Evolutionary conservation across 192 early-diverging fungal genomes (phyloP).

Genomic region (Linnemannia zychae): DNA sequence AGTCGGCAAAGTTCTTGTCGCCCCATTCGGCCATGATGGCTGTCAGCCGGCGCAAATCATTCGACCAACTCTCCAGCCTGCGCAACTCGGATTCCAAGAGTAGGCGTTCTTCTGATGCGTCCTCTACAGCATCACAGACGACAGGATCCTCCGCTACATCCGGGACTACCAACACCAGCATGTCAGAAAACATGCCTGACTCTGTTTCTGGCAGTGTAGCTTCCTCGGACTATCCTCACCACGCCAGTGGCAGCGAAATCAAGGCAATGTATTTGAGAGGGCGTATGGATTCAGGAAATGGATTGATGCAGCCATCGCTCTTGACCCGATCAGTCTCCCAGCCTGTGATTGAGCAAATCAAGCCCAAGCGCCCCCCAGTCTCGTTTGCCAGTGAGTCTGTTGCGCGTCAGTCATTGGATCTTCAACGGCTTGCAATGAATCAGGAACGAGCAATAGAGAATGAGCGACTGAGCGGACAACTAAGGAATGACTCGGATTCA

Average conservation of each 20-base stretch:
- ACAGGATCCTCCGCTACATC: constrained; percentile 35
- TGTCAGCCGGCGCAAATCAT: constrained; percentile 42
- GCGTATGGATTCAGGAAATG: constrained; percentile 20
- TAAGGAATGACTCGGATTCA: constrained; percentile 37
- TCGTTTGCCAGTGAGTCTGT: constrained; percentile 18
- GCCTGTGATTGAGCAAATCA: constrained; percentile 17
- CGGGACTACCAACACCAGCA: constrained; percentile 18
- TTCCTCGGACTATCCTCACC: neutral
- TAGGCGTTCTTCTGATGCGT: constrained; percentile 42
- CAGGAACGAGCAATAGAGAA: constrained; percentile 29
- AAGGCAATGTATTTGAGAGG: neutral
- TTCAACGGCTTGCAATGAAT: constrained; percentile 27
- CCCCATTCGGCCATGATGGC: constrained; percentile 11
- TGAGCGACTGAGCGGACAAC: neutral
- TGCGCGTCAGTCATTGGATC: constrained; percentile 40
- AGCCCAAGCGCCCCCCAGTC: constrained; percentile 6
- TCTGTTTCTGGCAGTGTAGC: neutral
- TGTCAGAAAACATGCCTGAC: constrained; percentile 16
- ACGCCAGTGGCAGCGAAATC: neutral
- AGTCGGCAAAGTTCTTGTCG: constrained; percentile 32
- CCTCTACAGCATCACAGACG: constrained; percentile 30
- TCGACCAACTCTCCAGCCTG: constrained; percentile 27
- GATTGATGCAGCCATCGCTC: neutral
- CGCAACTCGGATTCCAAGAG: constrained; percentile 5
- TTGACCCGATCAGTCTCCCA: constrained; percentile 33